Conservation (phyloP, 768 basidiomycete genomes). For the Pleurotus salmoneostramineus region DNA sequence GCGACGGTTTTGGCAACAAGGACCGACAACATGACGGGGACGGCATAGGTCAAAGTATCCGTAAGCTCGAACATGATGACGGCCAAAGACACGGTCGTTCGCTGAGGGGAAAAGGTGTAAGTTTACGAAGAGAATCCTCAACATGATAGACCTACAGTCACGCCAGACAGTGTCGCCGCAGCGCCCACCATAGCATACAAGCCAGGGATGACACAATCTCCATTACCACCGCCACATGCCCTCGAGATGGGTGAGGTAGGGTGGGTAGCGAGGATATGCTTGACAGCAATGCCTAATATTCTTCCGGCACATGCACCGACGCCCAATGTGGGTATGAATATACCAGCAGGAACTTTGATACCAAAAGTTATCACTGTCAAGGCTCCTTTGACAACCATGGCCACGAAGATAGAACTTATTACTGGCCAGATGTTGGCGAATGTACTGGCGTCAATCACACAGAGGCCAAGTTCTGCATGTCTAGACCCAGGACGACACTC, state of each 20-base stretch:
- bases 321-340: conserved; percentile 94
- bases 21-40: conserved; percentile 85
- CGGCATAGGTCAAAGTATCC: conserved; percentile 87
- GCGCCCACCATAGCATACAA: conserved; percentile 97
- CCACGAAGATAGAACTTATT: conserved; percentile 60
- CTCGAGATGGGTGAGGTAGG: conserved; percentile 61
- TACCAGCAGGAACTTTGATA: conserved; percentile 87
- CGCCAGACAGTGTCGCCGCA: conserved; percentile 91
- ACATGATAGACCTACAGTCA: conserved; percentile 57
- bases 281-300: conserved; percentile 77
- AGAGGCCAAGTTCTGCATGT: conserved; percentile 62
- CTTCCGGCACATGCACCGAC: conserved; percentile 94
- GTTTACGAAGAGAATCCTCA: background rate
- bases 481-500: conserved; percentile 68
- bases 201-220: conserved; percentile 82
- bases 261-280: conserved; percentile 64
- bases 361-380: conserved; percentile 91
- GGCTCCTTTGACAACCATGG: conserved; percentile 77
- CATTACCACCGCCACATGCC: conserved; percentile 52
- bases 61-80: conserved; percentile 97
- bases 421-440: conserved; percentile 57
- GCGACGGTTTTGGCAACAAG: conserved; percentile 90
- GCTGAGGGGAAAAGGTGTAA: conserved; percentile 28
- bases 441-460: conserved; percentile 59
- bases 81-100: conserved; percentile 89